Conservation (phyloP, 1,284 basidiomycete species). For the Porogramme epimiltina region DNA sequence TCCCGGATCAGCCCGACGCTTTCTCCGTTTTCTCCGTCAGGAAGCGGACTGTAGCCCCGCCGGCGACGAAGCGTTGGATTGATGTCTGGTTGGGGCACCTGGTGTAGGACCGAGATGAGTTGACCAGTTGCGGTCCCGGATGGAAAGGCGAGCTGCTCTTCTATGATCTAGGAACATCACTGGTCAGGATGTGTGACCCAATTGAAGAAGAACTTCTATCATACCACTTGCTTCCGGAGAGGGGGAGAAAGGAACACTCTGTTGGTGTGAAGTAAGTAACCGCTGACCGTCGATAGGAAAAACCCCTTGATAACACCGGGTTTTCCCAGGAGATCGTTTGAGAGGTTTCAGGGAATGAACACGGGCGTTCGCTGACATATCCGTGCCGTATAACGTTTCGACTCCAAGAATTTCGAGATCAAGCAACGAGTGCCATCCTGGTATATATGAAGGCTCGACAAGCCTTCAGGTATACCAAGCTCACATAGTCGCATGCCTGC, state of each 20-base stretch:
- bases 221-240: constrained; percentile 90
- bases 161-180: constrained; percentile 68
- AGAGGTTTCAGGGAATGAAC: too few species aligned
- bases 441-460: too few species aligned
- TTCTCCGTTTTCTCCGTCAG: constrained; percentile 36
- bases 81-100: constrained; percentile 60
- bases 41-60: constrained; percentile 57
- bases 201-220: too few species aligned
- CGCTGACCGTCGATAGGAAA: too few species aligned
- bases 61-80: constrained; percentile 43
- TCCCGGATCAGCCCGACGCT: constrained; percentile 1
- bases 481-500: too few species aligned
- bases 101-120: constrained; percentile 90
- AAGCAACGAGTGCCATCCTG: too few species aligned
- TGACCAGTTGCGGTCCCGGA: constrained; percentile 98
- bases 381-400: too few species aligned
- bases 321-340: too few species aligned
- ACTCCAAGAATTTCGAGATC: too few species aligned
- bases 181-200: background rate
- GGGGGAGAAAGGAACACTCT: constrained; percentile 95
- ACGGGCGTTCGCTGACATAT: too few species aligned
- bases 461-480: too few species aligned
- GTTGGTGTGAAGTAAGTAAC: background rate
- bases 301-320: too few species aligned
- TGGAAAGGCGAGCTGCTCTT: constrained; percentile 92